A percentile compares a stretch with the other conserved stretches of the same genome.
phyloP scores from a whole-genome alignment of 2,329 filamentous ascomycete species.

The Penicillium sp. region DNA sequence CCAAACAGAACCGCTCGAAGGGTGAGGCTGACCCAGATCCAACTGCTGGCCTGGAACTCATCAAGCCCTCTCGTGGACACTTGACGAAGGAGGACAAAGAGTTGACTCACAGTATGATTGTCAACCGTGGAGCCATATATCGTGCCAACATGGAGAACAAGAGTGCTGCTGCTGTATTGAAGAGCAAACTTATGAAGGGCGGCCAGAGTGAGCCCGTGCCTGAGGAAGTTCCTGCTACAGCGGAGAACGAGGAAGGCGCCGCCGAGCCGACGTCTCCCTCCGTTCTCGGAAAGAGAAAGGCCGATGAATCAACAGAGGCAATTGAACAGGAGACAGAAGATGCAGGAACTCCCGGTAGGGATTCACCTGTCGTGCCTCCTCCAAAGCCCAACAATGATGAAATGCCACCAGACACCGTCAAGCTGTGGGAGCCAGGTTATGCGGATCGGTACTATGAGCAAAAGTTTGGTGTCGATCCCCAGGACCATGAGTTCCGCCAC shows the following conservation, averaged over 20 bases:
- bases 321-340: slow-evolving; percentile 52
- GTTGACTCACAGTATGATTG: slow-evolving; percentile 86
- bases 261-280: slow-evolving; percentile 41
- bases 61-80: slow-evolving; percentile 61
- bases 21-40: slow-evolving; percentile 42
- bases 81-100: slow-evolving; percentile 63
- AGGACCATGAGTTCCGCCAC: slow-evolving; percentile 84
- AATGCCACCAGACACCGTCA: slow-evolving; percentile 77
- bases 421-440: slow-evolving; percentile 95
- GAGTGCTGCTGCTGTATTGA: slow-evolving; percentile 87
- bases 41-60: slow-evolving; percentile 60
- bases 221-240: slow-evolving; percentile 33
- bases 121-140: slow-evolving; percentile 71
- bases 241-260: slow-evolving; percentile 36
- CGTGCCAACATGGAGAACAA: slow-evolving; percentile 86
- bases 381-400: slow-evolving; percentile 63
- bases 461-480: slow-evolving; percentile 85
- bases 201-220: slow-evolving; percentile 29
- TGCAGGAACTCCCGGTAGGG: slow-evolving; percentile 63
- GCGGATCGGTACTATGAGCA: slow-evolving; percentile 95
- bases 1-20: slow-evolving; percentile 33
- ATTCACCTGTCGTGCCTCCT: slow-evolving; percentile 61
- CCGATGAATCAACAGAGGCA: slow-evolving; percentile 62
- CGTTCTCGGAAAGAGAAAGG: slow-evolving; percentile 65
- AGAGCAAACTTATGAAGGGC: slow-evolving; percentile 71